These are phyloP conservation scores for Candida coquimbonensis DNA, from an alignment of 805 yeast species.

Conservation along the genomic window DNA sequence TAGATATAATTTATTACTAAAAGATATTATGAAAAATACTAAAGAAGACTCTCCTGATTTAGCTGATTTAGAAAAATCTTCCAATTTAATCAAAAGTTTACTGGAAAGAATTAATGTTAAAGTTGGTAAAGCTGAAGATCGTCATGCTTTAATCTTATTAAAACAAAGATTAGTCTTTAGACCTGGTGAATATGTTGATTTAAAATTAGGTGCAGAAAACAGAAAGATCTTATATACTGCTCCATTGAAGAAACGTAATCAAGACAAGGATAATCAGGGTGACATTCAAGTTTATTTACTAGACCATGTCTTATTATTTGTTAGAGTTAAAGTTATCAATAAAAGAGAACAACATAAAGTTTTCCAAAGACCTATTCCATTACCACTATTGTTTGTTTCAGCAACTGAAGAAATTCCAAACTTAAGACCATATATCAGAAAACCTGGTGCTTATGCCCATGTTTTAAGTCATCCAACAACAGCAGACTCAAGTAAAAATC, in stretches of 20 bases:
- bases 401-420: slow-evolving; percentile 76
- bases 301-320: slow-evolving; percentile 82
- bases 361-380: slow-evolving; percentile 79
- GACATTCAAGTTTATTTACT: slow-evolving; percentile 81
- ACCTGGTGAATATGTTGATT: slow-evolving; percentile 77
- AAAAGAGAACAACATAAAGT: slow-evolving; percentile 90
- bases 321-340: slow-evolving; percentile 77
- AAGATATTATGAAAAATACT: slow-evolving; percentile 78
- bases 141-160: slow-evolving; percentile 81
- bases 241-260: slow-evolving; percentile 64
- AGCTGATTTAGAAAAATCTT: slow-evolving; percentile 56
- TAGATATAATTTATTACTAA: slow-evolving; percentile 78
- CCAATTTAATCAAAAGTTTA: slow-evolving; percentile 66
- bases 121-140: slow-evolving; percentile 91
- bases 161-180: slow-evolving; percentile 78
- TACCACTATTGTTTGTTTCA: slow-evolving; percentile 67
- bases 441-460: slow-evolving; percentile 25
- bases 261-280: slow-evolving; percentile 65
- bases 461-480: slow-evolving; percentile 18
- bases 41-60: slow-evolving; percentile 63
- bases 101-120: slow-evolving; percentile 67
- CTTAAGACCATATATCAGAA: slow-evolving; percentile 35
- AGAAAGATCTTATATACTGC: slow-evolving; percentile 77
- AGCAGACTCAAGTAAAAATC: slow-evolving; percentile 28
- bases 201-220: slow-evolving; percentile 76